Base-by-base conservation (phyloP, 1,284 basidiomycete species). In the Cryptococcus amylolentus region DNA sequence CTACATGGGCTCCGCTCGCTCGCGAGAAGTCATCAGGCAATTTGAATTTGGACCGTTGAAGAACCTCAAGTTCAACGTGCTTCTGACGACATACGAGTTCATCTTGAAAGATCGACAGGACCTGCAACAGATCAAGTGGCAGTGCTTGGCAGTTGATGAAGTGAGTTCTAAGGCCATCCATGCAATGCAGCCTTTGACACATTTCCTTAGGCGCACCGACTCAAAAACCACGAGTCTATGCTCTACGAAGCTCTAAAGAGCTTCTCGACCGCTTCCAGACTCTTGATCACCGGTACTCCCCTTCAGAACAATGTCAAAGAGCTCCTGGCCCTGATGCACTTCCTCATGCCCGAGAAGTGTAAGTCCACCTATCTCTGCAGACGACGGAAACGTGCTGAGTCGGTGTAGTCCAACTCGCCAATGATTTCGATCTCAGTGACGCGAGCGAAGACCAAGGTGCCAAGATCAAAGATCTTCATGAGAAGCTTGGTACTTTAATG, bases 261-360 rank as follows among this genome's bases (percentile, higher is more conserved):
- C 61, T 98, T 98, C 81, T 84, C 86, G 52, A 88, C 91, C 44
- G 88, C 88, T 2, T 92, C 89, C 52, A 95, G 96, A 79, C 82
- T 98, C 54, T 84, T 98, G 65, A 98, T 98, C 77, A 98, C 96
- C 0, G 96, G 96, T 37, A 99, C 96, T 3, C 96, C 96, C 18
- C 81, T 99, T 54, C 96, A 99, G 77, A 99, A 99, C 81, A 98
- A 97, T 73, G 94, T 99, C 70, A 96, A 94, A 80, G 96, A 99
- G 77, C 81, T 99, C 23, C 81, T 98, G 42, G 91, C 96, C 14
- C 80, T 98, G 68, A 96, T 98, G 87, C 96, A 99, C 76, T 99
- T 99, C 82, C 81, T 98, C 61, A 95, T 96, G 86, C 96, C 96
- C 5, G 94, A 98, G 69, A 91, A 93, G 80, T 98, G 94, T 88